Conservation (phyloP, 129 eudicot species). For the Centella asiatica region DNA sequence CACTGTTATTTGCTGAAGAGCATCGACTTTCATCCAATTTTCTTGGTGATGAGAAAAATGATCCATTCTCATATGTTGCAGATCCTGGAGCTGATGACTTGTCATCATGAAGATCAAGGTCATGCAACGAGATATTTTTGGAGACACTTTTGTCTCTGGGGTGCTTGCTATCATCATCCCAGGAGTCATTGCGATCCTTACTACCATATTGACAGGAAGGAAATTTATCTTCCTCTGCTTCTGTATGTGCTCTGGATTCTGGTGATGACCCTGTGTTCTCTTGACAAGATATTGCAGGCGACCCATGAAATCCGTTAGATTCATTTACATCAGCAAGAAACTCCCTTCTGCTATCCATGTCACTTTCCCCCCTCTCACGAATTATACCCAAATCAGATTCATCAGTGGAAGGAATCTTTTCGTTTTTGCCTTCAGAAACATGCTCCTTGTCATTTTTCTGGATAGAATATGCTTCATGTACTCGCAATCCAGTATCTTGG, state of each 20-base stretch:
- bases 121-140: conserved; percentile 19
- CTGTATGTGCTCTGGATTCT: neutral
- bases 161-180: conserved; percentile 10
- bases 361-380: neutral
- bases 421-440: conserved; percentile 19
- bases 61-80: neutral
- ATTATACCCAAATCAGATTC: conserved; percentile 11
- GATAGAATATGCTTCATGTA: conserved; percentile 10
- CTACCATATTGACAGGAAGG: neutral
- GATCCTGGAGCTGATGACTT: conserved; percentile 7
- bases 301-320: conserved; percentile 28
- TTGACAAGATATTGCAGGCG: conserved; percentile 26
- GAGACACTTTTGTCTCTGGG: conserved; percentile 12
- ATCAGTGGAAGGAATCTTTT: conserved; percentile 4
- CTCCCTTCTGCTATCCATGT: conserved; percentile 6
- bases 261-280: conserved; percentile 32
- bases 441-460: conserved; percentile 21
- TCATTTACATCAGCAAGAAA: conserved; percentile 7
- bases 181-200: conserved; percentile 1
- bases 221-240: conserved; percentile 3
- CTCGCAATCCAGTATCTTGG: conserved; percentile 11
- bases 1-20: conserved; percentile 12
- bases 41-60: neutral
- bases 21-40: conserved; percentile 11
- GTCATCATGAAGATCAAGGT: conserved; percentile 13